Evolutionary conservation across 495 filamentous ascomycete species (phyloP).

Genomic region (Neurospora intermedia): DNA sequence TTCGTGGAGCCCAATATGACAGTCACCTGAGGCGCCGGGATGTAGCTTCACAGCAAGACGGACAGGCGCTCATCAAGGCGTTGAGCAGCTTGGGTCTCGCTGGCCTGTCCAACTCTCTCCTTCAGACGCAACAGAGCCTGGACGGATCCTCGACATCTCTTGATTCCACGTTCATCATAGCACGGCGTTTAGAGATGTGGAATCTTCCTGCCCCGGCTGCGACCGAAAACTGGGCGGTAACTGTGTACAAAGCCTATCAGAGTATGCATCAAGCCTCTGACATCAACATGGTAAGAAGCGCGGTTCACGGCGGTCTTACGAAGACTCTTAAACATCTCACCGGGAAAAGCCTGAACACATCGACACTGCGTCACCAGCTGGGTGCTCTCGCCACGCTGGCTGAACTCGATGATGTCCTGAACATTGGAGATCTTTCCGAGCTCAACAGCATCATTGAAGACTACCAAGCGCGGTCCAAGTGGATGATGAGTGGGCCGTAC

Average conservation of each 20-base stretch:
- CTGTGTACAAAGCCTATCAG: conserved; percentile 71
- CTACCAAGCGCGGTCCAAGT: conserved; percentile 54
- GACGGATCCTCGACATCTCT: conserved; percentile 44
- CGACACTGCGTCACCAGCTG: conserved; percentile 51
- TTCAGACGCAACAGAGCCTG: conserved; percentile 49
- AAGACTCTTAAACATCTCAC: conserved; percentile 50
- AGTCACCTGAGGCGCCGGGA: conserved; percentile 55
- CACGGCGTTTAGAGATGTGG: conserved; percentile 84
- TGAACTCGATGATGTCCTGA: conserved; percentile 70
- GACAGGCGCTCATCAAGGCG: conserved; percentile 47
- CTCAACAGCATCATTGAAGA: conserved; percentile 50
- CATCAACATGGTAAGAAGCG: conserved; percentile 33
- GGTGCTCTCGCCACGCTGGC: conserved; percentile 65
- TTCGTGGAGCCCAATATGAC: conserved; percentile 86
- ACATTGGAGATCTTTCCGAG: conserved; percentile 43
- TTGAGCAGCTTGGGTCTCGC: conserved; percentile 57
- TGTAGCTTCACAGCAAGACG: conserved; percentile 30
- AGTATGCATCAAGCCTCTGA: conserved; percentile 58
- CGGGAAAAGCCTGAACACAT: conserved; percentile 44
- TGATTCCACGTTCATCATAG: conserved; percentile 67
- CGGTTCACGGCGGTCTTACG: conserved; percentile 54
- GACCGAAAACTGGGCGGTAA: conserved; percentile 49
- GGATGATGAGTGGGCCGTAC: conserved; percentile 72
- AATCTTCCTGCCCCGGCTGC: conserved; percentile 66
- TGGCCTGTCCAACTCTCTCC: conserved; percentile 60